Conservation (phyloP, 148 eudicot species). For the Diospyros lotus region DNA sequence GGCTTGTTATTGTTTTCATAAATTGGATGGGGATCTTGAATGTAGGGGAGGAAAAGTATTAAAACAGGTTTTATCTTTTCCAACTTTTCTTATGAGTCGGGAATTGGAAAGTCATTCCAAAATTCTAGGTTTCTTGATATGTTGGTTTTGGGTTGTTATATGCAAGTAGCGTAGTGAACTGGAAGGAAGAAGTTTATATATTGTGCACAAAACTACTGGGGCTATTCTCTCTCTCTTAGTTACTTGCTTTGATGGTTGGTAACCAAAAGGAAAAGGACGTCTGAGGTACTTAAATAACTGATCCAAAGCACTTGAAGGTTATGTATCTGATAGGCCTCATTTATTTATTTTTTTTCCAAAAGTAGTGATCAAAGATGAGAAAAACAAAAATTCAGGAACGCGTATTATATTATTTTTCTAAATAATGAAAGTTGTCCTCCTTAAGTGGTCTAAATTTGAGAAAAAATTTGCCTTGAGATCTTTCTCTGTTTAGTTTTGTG, state of each 20-base stretch:
- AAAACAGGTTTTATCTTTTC: neutral
- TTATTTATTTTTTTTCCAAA: slow-evolving; percentile 2
- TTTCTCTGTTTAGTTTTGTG: neutral
- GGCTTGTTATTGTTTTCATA: neutral
- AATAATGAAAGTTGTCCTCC: neutral
- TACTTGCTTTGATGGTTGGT: neutral
- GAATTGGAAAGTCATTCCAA: slow-evolving; percentile 6
- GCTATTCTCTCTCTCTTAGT: neutral
- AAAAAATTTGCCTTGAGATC: neutral
- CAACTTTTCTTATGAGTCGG: neutral
- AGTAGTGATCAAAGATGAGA: neutral
- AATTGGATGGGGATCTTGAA: neutral
- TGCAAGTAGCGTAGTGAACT: neutral
- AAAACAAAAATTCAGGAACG: neutral
- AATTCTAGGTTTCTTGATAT: neutral
- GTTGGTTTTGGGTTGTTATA: neutral
- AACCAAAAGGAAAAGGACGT: slow-evolving; percentile 2
- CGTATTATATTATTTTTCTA: neutral
- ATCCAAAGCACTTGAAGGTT: neutral
- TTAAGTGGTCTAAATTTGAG: neutral
- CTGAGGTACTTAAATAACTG: slow-evolving; percentile 5
- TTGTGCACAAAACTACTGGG: neutral
- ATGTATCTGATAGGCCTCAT: neutral
- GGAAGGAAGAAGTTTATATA: neutral
- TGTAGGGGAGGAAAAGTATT: slow-evolving; percentile 1